Evolutionary conservation across 192 early-diverging fungal genomes (phyloP).

Genomic region (Coemansia sp.): DNA sequence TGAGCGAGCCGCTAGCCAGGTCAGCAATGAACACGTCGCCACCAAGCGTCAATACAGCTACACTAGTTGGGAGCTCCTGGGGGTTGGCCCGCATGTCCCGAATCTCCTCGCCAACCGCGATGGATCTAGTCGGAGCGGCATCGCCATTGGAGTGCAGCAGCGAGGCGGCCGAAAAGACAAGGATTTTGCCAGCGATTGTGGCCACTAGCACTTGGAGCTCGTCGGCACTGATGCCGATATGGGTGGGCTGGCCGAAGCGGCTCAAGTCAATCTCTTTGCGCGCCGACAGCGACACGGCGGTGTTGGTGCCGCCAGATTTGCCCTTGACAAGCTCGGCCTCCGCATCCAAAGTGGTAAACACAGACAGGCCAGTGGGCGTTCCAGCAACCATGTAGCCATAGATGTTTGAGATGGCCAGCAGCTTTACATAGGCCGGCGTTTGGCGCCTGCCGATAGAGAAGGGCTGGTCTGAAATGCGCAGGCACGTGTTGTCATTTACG

Average conservation of each 20-base stretch:
- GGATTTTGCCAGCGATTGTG: slow-evolving; percentile 13
- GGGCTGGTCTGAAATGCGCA: slow-evolving; percentile 33
- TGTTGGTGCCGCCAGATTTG: slow-evolving; percentile 35
- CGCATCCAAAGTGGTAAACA: slow-evolving; percentile 42
- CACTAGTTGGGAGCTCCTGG: slow-evolving; percentile 41
- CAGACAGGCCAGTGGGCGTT: slow-evolving; percentile 40
- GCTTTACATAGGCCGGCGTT: slow-evolving; percentile 51
- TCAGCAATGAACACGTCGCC: slow-evolving; percentile 50
- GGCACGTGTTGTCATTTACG: slow-evolving; percentile 38
- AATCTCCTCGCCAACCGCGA: slow-evolving; percentile 51
- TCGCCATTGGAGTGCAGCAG: slow-evolving; percentile 23
- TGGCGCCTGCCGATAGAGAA: slow-evolving; percentile 36
- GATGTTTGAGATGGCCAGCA: slow-evolving; percentile 63
- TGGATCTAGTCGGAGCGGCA: slow-evolving; percentile 33
- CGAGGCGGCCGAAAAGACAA: slow-evolving; percentile 22
- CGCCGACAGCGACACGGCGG: slow-evolving; percentile 19
- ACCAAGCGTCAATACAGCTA: slow-evolving; percentile 55
- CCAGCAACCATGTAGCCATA: slow-evolving; percentile 71
- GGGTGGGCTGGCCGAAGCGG: slow-evolving; percentile 41
- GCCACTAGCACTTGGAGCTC: slow-evolving; percentile 30
- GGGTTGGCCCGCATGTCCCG: slow-evolving; percentile 67
- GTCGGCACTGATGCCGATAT: slow-evolving; percentile 28
- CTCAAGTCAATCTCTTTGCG: slow-evolving; percentile 35
- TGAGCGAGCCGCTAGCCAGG: slow-evolving; percentile 18
- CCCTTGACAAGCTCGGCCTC: slow-evolving; percentile 28